Percentiles rank a stretch among this genome's conserved stretches.
These are phyloP conservation scores for Salvia miltiorrhiza DNA, from an alignment of 257 asterid genomes.

Conservation along the genomic window DNA sequence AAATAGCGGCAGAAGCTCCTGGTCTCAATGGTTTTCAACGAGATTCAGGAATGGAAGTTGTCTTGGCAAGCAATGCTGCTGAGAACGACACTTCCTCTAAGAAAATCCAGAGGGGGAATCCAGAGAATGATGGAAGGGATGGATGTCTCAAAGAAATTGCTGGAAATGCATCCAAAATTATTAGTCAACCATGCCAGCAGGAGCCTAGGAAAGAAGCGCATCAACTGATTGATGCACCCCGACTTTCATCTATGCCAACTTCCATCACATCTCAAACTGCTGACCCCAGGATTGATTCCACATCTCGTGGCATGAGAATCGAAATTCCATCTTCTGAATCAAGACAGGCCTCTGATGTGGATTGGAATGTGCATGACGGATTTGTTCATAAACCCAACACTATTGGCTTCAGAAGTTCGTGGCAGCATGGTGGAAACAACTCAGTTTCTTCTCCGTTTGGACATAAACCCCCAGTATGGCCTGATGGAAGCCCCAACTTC, in stretches of 20 bases:
- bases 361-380: conserved; percentile 38
- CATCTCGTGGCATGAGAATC: conserved; percentile 40
- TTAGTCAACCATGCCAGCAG: conserved; percentile 19
- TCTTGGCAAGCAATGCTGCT: conserved; percentile 26
- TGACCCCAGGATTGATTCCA: conserved; percentile 27
- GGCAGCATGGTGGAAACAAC: conserved; percentile 43
- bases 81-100: conserved; percentile 22
- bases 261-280: conserved; percentile 29
- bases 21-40: conserved; percentile 26
- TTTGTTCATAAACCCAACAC: conserved; percentile 38
- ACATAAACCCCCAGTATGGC: conserved; percentile 53
- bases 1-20: conserved; percentile 25
- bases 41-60: conserved; percentile 23
- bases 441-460: conserved; percentile 50
- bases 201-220: conserved; percentile 23
- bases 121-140: conserved; percentile 15
- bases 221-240: conserved; percentile 32
- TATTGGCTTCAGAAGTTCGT: conserved; percentile 37
- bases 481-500: conserved; percentile 51
- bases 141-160: background rate
- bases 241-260: conserved; percentile 22
- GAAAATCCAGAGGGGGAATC: conserved; percentile 25
- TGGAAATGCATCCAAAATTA: conserved; percentile 21
- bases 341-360: conserved; percentile 40
- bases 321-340: conserved; percentile 56